Evolutionary conservation across 2,329 filamentous ascomycete genomes (phyloP), one percentile per base, ranked within the genome.

Genomic region (Alternaria panax): DNA sequence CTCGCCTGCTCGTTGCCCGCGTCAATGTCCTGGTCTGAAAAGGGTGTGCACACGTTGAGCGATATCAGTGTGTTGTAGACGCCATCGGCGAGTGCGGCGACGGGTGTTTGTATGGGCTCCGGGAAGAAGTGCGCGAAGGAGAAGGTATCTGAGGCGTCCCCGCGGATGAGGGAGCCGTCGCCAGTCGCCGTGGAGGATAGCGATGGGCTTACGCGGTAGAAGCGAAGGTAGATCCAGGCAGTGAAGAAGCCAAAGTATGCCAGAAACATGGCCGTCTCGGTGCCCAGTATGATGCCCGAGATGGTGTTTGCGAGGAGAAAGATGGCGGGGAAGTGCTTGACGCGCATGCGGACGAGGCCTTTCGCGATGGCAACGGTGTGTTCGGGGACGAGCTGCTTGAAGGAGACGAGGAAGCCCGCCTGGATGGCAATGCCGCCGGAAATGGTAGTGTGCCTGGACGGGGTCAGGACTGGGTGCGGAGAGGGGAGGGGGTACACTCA

Each of bases 51-150:
- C 47, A 98, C 79, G 67, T 86, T 88, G 73, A 96, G 76, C 5
- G 90, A 84, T 1, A 97, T 89, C 1, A 97, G 83, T 4, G 90
- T 77, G 58, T 85, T 84, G 80, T 94, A 97, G 25, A 97, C 78
- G 61, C 88, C 84, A 68, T 92, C 88, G 11, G 91, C 86, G n/a
- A 96, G 75, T 9, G 88, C 85, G 16, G 89, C 87, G 41, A 98
- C 85, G 14, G 92, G 82, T 0, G 92, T 91, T 75, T 97, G 94
- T 41, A 91, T 82, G 3, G 90, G 87, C 48, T 90, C 91, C 0
- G 95, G 95, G 81, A 98, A 98, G 83, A 99, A 97, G 71, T 95
- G 92, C 65, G 93, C 90, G 77, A 99, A 96, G 7, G 93, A 91
- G 75, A 99, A 99, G 0, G 93, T 97, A 79, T 99, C 95, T 78